Conservation (phyloP, 768 basidiomycete species). For the Suillus sp. region DNA sequence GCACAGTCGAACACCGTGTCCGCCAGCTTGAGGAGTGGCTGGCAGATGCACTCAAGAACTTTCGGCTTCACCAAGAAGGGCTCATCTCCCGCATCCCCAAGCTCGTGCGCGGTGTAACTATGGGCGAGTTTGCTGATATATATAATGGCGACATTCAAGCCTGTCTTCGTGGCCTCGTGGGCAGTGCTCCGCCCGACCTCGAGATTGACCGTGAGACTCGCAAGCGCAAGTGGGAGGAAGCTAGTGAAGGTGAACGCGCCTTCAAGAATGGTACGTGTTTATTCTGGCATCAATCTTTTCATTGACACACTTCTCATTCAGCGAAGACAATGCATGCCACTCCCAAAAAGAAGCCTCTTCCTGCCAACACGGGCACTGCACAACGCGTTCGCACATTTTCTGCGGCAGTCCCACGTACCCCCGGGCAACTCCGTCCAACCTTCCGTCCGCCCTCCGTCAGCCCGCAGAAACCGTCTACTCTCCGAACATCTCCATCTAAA, state of each 20-base stretch:
- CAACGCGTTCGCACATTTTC: constrained; percentile 47
- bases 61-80: constrained; percentile 73
- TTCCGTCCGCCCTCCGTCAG: constrained; percentile 36
- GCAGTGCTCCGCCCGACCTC: constrained; percentile 41
- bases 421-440: constrained; percentile 24
- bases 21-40: constrained; percentile 79
- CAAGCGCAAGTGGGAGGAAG: constrained; percentile 74
- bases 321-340: constrained; percentile 52
- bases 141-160: constrained; percentile 77
- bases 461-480: constrained; percentile 36
- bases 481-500: constrained; percentile 27
- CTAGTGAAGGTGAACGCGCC: constrained; percentile 45
- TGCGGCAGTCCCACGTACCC: constrained; percentile 8
- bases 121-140: constrained; percentile 78
- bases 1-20: constrained; percentile 64
- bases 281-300: not conserved
- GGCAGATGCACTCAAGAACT: constrained; percentile 70
- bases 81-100: constrained; percentile 75
- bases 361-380: constrained; percentile 55
- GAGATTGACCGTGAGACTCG: constrained; percentile 69
- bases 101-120: constrained; percentile 67
- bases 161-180: constrained; percentile 64
- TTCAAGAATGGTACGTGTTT: constrained; percentile 58
- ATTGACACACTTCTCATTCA: constrained; percentile 22
- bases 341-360: constrained; percentile 51